Conservation (phyloP, 208 protist species). For the Novymonas esmeraldas region DNA sequence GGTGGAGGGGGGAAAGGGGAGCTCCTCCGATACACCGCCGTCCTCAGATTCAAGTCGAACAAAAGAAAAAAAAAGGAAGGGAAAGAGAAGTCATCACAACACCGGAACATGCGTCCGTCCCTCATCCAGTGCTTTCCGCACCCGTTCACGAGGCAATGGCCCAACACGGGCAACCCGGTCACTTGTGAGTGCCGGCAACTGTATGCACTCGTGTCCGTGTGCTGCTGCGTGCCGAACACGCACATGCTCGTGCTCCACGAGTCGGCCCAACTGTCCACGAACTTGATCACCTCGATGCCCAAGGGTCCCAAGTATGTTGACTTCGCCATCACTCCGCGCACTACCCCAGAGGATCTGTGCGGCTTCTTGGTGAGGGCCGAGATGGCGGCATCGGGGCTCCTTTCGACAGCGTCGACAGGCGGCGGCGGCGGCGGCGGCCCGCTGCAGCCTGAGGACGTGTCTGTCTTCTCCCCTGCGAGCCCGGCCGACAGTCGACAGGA, state of each 20-base stretch:
- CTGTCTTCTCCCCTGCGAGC: constrained; percentile 17
- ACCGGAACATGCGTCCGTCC: constrained; percentile 39
- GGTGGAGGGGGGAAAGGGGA: too few relatives aligned
- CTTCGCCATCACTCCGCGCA: constrained; percentile 66
- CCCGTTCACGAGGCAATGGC: constrained; percentile 80
- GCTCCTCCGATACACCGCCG: too few relatives aligned
- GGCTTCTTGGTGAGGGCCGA: constrained; percentile 71
- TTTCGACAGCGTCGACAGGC: neutral
- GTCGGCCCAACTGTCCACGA: constrained; percentile 34
- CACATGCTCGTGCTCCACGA: constrained; percentile 87
- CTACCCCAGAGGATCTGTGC: constrained; percentile 59
- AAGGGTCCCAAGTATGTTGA: constrained; percentile 84
- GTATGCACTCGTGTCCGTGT: constrained; percentile 82
- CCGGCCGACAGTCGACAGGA: constrained; percentile 1
- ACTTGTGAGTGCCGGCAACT: constrained; percentile 84
- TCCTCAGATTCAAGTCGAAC: neutral
- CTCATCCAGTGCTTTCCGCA: constrained; percentile 85
- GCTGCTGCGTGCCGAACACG: constrained; percentile 79
- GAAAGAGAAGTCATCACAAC: neutral
- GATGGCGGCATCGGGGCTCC: constrained; percentile 26
- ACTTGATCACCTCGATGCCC: constrained; percentile 78
- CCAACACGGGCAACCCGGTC: constrained; percentile 70
- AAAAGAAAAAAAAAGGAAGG: neutral
- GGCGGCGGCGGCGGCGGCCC: constrained; percentile 17
- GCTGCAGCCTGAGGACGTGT: neutral